Evolutionary conservation across 768 basidiomycete species (phyloP).

Genomic region (Phaeotremella skinneri): DNA sequence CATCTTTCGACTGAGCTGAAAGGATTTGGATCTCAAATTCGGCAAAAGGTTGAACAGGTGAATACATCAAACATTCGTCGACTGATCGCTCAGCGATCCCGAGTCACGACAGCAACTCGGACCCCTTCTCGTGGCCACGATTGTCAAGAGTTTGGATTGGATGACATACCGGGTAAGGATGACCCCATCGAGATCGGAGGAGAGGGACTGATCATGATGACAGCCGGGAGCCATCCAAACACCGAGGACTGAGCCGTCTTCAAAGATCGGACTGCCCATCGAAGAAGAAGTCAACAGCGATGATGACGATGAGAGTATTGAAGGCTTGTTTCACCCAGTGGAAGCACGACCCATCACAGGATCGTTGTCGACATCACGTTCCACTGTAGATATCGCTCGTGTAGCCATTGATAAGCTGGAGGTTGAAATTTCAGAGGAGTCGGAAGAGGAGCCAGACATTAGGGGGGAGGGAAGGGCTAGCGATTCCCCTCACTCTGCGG

Average conservation of each 20-base stretch:
- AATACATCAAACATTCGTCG: background rate
- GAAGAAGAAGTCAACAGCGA: background rate
- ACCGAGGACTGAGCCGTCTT: background rate
- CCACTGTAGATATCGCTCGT: background rate
- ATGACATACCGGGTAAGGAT: background rate
- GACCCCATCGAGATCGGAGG: background rate
- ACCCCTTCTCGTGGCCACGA: background rate
- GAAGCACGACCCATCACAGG: background rate
- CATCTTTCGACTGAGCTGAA: background rate
- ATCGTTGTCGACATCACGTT: background rate
- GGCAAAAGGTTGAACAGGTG: background rate
- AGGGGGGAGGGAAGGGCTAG: background rate
- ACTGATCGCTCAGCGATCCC: background rate
- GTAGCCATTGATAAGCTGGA: background rate
- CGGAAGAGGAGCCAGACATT: background rate
- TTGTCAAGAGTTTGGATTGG: background rate
- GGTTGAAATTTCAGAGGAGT: background rate
- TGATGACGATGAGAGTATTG: background rate
- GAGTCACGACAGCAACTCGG: background rate
- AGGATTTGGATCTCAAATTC: background rate
- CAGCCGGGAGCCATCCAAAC: background rate
- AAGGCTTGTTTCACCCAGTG: background rate
- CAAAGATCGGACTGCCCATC: background rate
- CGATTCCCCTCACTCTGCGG: background rate
- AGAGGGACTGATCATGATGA: background rate